Percentiles rank a stretch among this genome's conserved stretches.
phyloP scores from a whole-genome alignment of 495 filamentous ascomycete species.

The Penicillium odoratum region DNA sequence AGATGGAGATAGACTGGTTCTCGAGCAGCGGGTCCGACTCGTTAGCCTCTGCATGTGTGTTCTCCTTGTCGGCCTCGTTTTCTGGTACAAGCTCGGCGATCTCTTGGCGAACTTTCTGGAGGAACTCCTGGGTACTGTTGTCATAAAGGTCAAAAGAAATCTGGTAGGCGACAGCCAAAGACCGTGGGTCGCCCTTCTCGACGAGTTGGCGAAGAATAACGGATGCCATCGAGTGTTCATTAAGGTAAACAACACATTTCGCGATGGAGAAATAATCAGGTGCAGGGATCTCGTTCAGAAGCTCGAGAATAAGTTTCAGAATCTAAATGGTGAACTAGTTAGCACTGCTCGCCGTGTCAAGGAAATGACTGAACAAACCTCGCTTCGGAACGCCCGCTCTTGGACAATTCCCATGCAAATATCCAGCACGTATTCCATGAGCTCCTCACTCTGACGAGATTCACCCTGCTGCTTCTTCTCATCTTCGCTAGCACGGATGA shows the following conservation, averaged over 20 bases:
- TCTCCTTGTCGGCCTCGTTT: constrained; percentile 38
- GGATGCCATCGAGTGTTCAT: constrained; percentile 90
- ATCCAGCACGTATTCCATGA: constrained; percentile 94
- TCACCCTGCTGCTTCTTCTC: constrained; percentile 66
- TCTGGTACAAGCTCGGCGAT: constrained; percentile 63
- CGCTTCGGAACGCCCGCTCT: constrained; percentile 80
- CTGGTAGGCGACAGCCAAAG: constrained; percentile 87
- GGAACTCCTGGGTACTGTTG: constrained; percentile 95
- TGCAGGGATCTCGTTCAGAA: constrained; percentile 81
- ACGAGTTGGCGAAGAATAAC: constrained; percentile 81
- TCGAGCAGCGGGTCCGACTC: constrained; percentile 55
- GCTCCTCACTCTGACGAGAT: constrained; percentile 73
- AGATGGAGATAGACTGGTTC: constrained; percentile 41
- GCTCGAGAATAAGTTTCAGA: constrained; percentile 79
- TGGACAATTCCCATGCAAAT: constrained; percentile 99
- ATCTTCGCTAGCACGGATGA: constrained; percentile 77
- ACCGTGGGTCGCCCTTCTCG: constrained; percentile 70
- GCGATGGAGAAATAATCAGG: constrained; percentile 98
- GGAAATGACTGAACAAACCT: constrained; percentile 47
- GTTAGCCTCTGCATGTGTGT: constrained; percentile 51
- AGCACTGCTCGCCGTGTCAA: constrained; percentile 6
- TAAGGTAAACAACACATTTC: constrained; percentile 95
- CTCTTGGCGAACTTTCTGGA: constrained; percentile 82
- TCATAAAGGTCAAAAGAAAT: constrained; percentile 98
- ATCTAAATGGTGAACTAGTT: constrained; percentile 55